These are phyloP conservation scores for Fragaria vesca DNA, from an alignment of 306 rosid genomes.

Conservation along the genomic window DNA sequence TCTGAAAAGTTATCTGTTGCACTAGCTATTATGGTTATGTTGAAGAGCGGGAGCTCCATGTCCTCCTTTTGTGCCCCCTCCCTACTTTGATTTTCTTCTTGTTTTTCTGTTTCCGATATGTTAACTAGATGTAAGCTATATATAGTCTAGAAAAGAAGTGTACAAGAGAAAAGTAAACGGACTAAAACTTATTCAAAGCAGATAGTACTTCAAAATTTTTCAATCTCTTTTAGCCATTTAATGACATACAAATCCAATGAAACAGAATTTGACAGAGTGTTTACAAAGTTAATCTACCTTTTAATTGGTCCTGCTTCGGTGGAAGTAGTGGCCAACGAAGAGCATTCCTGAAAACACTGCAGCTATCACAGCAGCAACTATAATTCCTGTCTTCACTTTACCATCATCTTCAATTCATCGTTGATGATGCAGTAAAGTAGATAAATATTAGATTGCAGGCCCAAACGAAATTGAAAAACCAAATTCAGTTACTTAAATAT, in stretches of 20 bases:
- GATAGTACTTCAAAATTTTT: no score
- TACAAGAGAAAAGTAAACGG: neutral
- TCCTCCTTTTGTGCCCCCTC: conserved; percentile 26
- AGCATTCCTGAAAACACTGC: conserved; percentile 19
- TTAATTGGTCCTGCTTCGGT: conserved; percentile 7
- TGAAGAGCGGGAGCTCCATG: conserved; percentile 45
- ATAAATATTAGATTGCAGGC: neutral
- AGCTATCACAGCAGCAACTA: conserved; percentile 3
- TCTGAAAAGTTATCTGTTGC: conserved; percentile 50
- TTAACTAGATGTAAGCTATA: neutral
- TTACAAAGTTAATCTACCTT: conserved; percentile 16
- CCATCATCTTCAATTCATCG: neutral
- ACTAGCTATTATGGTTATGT: conserved; percentile 26
- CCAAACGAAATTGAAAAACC: neutral
- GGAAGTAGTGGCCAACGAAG: conserved; percentile 10
- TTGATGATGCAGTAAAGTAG: neutral
- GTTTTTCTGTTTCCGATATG: neutral
- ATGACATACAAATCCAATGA: neutral
- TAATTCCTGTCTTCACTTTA: conserved; percentile 3
- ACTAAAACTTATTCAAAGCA: neutral
- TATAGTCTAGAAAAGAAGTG: neutral
- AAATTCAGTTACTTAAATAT: neutral
- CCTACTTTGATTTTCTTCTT: neutral
- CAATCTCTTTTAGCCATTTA: neutral
- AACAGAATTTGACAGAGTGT: neutral